A percentile compares a stretch with the other conserved stretches of the same genome.
These are phyloP conservation scores for Penicillium olsonii DNA, from an alignment of 2,329 filamentous ascomycete species.

Conservation along the genomic window DNA sequence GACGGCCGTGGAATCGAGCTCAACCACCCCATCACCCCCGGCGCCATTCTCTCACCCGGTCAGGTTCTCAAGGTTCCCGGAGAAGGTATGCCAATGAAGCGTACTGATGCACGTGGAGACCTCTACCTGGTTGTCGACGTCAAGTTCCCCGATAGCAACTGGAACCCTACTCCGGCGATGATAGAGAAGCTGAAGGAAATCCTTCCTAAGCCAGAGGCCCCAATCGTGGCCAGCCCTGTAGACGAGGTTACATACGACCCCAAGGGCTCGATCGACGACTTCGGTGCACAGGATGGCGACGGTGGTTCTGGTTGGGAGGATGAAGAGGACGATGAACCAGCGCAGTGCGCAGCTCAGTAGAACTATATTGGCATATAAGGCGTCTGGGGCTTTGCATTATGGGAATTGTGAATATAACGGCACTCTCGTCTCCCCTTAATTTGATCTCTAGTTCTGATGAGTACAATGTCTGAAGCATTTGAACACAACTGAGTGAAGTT, in stretches of 20 bases:
- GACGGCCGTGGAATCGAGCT: slow-evolving; percentile 89
- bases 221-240: slow-evolving; percentile 70
- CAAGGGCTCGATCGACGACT: slow-evolving; percentile 78
- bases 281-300: slow-evolving; percentile 47
- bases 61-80: slow-evolving; percentile 83
- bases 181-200: slow-evolving; percentile 73
- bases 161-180: slow-evolving; percentile 71
- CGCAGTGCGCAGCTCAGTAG: slow-evolving; percentile 54
- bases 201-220: slow-evolving; percentile 64
- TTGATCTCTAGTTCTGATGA: not conserved
- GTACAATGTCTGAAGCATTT: not conserved
- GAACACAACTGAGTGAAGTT: slow-evolving; percentile 9
- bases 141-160: slow-evolving; percentile 84
- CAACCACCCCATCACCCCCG: slow-evolving; percentile 71
- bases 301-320: slow-evolving; percentile 51
- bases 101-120: slow-evolving; percentile 79
- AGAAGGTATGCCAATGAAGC: slow-evolving; percentile 94
- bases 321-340: slow-evolving; percentile 49
- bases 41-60: slow-evolving; percentile 78
- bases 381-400: slow-evolving; percentile 25
- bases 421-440: not conserved
- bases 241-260: slow-evolving; percentile 87
- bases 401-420: slow-evolving; percentile 7
- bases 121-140: slow-evolving; percentile 84
- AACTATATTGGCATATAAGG: slow-evolving; percentile 31